These are phyloP conservation scores for Leccinum disarticulatum DNA, from an alignment of 768 basidiomycete species.

Conservation along the genomic window DNA sequence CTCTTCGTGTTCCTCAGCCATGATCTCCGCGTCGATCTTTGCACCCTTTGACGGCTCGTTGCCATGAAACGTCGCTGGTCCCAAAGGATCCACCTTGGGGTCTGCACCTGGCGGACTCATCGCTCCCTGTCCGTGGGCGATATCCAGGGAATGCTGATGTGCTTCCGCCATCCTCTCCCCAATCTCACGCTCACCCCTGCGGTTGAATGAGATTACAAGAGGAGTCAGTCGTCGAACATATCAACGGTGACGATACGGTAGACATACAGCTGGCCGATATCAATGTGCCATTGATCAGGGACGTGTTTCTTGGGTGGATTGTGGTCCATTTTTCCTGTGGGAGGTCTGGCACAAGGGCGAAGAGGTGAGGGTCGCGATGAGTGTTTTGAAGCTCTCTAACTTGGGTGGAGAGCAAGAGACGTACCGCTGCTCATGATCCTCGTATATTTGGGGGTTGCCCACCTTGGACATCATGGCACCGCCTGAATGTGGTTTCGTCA, in stretches of 20 bases:
- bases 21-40: slow-evolving; percentile 55
- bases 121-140: slow-evolving; percentile 26
- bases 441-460: slow-evolving; percentile 48
- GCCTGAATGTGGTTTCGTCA: slow-evolving; percentile 24
- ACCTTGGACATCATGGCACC: slow-evolving; percentile 51
- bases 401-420: slow-evolving; percentile 7
- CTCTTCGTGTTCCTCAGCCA: slow-evolving; percentile 51
- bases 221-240: not conserved
- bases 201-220: not conserved
- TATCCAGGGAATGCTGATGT: slow-evolving; percentile 29
- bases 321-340: slow-evolving; percentile 19
- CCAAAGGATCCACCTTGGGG: slow-evolving; percentile 44
- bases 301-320: slow-evolving; percentile 31
- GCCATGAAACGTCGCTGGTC: slow-evolving; percentile 52
- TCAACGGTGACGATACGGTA: not conserved
- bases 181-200: slow-evolving; percentile 46
- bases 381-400: not conserved
- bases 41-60: slow-evolving; percentile 60
- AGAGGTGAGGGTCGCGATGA: not conserved
- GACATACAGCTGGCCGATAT: slow-evolving; percentile 32
- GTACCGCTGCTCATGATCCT: slow-evolving; percentile 49
- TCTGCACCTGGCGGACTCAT: slow-evolving; percentile 30
- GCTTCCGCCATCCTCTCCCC: slow-evolving; percentile 38
- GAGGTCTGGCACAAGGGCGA: slow-evolving; percentile 17
- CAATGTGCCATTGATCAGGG: slow-evolving; percentile 36